Conservation (phyloP, 2,329 filamentous ascomycete species). For the Phialocephala subalpina region DNA sequence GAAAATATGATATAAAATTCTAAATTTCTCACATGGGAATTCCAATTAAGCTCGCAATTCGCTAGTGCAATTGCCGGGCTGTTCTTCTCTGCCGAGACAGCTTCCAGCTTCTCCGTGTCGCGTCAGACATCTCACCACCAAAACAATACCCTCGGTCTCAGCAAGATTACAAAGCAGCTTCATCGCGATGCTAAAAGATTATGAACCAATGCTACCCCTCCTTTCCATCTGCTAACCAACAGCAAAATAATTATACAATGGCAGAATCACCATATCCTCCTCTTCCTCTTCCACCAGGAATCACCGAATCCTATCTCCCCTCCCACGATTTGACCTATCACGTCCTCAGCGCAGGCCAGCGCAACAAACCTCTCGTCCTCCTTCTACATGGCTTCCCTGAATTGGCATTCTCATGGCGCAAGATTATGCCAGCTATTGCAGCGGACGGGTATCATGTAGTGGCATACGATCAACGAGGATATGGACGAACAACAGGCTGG, state of each 20-base stretch:
- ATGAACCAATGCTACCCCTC: constrained; percentile 13
- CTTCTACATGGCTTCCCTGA: constrained; percentile 74
- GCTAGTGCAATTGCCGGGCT: constrained; percentile 4
- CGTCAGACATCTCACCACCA: no score
- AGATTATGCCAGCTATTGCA: constrained; percentile 66
- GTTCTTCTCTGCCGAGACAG: neutral
- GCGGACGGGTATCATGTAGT: constrained; percentile 69
- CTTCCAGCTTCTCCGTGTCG: no score
- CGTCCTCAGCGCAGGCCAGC: constrained; percentile 60
- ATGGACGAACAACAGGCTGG: constrained; percentile 71
- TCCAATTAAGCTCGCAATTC: neutral
- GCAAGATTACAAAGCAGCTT: constrained; percentile 3
- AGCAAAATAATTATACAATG: constrained; percentile 17
- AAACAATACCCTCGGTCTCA: constrained; percentile 6
- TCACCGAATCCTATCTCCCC: constrained; percentile 64
- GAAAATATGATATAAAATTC: no score
- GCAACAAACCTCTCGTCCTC: constrained; percentile 61
- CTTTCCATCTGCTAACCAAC: constrained; percentile 10
- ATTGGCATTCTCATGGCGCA: constrained; percentile 74
- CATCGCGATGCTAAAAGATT: neutral
- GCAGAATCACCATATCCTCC: constrained; percentile 27
- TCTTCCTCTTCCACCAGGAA: constrained; percentile 59
- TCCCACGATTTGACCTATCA: constrained; percentile 69
- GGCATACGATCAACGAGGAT: constrained; percentile 73
- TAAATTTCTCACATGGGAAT: neutral